Conservation (phyloP, 768 basidiomycete species). For the Suillus hirtellus region DNA sequence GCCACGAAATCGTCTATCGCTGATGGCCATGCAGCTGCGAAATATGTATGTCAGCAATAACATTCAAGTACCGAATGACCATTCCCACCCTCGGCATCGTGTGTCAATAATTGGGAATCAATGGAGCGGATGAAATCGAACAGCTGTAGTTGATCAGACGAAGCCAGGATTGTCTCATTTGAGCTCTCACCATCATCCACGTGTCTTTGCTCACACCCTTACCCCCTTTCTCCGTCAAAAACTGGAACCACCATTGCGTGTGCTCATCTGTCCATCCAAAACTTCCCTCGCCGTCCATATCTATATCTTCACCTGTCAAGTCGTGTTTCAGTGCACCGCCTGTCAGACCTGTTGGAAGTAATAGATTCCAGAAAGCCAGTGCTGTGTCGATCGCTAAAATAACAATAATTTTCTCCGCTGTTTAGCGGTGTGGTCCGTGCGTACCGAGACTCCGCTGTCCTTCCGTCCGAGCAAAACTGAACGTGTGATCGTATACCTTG, state of each 20-base stretch:
- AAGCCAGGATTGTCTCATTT: slow-evolving; percentile 8
- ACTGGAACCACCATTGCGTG: slow-evolving; percentile 79
- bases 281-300: slow-evolving; percentile 41
- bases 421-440: slow-evolving; percentile 21
- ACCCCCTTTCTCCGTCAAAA: slow-evolving; percentile 57
- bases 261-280: slow-evolving; percentile 66
- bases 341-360: slow-evolving; percentile 69
- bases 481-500: slow-evolving; percentile 78
- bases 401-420: not conserved
- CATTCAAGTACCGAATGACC: slow-evolving; percentile 16
- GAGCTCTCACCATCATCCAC: slow-evolving; percentile 70
- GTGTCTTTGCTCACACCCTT: slow-evolving; percentile 88
- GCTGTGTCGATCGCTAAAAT: slow-evolving; percentile 65
- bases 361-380: slow-evolving; percentile 74
- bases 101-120: slow-evolving; percentile 68
- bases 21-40: slow-evolving; percentile 81
- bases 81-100: slow-evolving; percentile 70
- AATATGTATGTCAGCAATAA: slow-evolving; percentile 15
- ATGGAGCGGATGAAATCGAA: slow-evolving; percentile 76
- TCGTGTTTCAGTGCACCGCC: slow-evolving; percentile 62
- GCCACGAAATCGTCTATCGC: slow-evolving; percentile 84
- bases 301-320: slow-evolving; percentile 44
- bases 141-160: slow-evolving; percentile 48
- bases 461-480: slow-evolving; percentile 72
- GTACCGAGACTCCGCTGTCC: slow-evolving; percentile 80